phyloP scores from a whole-genome alignment of 257 asterid species.

The Dorcoceras hygrometricum region DNA sequence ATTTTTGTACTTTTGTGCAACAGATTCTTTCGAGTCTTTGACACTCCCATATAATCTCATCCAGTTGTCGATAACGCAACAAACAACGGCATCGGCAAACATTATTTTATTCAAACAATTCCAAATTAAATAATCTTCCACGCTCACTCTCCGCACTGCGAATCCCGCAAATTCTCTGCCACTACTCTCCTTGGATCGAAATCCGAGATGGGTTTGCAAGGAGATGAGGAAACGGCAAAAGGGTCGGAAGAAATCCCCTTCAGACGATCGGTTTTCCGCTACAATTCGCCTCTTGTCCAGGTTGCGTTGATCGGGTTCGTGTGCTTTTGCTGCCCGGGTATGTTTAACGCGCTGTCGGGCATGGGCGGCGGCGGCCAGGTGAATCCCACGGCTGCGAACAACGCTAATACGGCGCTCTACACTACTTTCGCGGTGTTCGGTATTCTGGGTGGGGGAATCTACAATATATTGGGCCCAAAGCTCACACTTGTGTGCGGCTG shows the following conservation, averaged over 20 bases:
- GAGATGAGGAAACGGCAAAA: slow-evolving; percentile 28
- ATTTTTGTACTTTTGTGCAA: neutral
- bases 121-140: neutral
- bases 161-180: neutral
- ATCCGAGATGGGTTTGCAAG: slow-evolving; percentile 34
- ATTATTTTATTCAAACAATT: neutral
- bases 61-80: neutral
- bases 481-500: slow-evolving; percentile 66
- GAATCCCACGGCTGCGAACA: slow-evolving; percentile 75
- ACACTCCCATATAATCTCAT: no score
- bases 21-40: neutral
- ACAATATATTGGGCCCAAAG: slow-evolving; percentile 79
- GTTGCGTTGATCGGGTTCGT: slow-evolving; percentile 70
- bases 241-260: slow-evolving; percentile 13
- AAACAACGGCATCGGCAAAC: neutral
- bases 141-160: neutral
- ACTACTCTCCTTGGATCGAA: neutral
- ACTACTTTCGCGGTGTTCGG: slow-evolving; percentile 87
- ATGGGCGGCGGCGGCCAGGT: slow-evolving; percentile 98
- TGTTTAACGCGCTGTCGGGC: slow-evolving; percentile 97
- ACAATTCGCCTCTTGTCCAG: slow-evolving; percentile 78
- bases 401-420: slow-evolving; percentile 98
- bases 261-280: slow-evolving; percentile 40
- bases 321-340: slow-evolving; percentile 96
- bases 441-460: slow-evolving; percentile 85